Evolutionary conservation across 805 yeast genomes (phyloP).

Genomic region (Candida stauntonica): DNA sequence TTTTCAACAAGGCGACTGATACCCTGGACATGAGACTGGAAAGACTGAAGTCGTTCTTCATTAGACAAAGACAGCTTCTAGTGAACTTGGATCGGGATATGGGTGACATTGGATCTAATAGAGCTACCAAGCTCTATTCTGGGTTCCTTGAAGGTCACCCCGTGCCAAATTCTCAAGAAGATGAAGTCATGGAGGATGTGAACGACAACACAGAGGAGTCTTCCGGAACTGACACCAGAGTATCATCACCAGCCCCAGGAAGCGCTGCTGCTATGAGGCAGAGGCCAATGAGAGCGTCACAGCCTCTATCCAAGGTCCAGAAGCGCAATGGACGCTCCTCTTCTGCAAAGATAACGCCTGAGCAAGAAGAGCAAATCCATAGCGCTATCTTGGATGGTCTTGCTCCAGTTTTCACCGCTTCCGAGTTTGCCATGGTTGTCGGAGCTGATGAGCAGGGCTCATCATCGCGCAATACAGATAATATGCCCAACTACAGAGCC

Average conservation of each 20-base stretch:
- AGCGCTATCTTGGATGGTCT: conserved; percentile 27
- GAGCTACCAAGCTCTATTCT: conserved; percentile 30
- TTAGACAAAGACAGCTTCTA: conserved; percentile 28
- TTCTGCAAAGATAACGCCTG: neutral
- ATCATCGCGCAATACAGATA: neutral
- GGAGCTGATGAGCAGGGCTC: conserved; percentile 4
- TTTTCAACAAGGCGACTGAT: conserved; percentile 25
- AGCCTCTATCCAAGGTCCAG: neutral
- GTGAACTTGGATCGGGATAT: conserved; percentile 24
- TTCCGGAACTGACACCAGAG: conserved; percentile 20
- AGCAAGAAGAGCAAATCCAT: conserved; percentile 2
- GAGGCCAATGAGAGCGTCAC: neutral
- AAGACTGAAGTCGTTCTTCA: conserved; percentile 30
- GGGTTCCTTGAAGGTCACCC: conserved; percentile 16
- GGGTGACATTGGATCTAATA: conserved; percentile 27
- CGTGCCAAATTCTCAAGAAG: neutral
- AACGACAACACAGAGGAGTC: conserved; percentile 6
- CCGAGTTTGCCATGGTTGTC: conserved; percentile 27
- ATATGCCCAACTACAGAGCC: conserved; percentile 1
- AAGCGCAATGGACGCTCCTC: conserved; percentile 4
- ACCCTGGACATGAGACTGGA: conserved; percentile 28
- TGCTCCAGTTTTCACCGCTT: conserved; percentile 29
- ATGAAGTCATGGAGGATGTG: neutral
- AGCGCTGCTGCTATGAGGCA: too few species aligned
- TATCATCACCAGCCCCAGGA: too few species aligned